A percentile compares a stretch with the other conserved stretches of the same genome.
Evolutionary conservation across 495 filamentous ascomycete genomes (phyloP).

Genomic region (Hyaloscypha bicolor): DNA sequence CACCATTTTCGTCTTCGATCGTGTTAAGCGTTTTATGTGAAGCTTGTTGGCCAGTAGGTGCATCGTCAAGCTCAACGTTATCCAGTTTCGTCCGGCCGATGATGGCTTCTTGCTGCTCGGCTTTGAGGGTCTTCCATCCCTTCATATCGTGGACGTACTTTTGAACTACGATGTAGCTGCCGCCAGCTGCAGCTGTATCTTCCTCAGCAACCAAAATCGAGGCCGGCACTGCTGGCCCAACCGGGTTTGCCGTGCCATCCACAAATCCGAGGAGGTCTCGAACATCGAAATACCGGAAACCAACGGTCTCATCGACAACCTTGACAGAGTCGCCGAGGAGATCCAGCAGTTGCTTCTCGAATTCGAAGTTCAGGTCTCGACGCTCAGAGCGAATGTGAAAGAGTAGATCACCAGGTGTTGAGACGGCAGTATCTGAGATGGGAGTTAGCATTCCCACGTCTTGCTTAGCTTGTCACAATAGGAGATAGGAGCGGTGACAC

Average conservation of each 20-base stretch:
- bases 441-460: neutral
- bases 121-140: constrained; percentile 46
- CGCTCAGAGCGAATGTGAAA: constrained; percentile 61
- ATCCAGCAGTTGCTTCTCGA: constrained; percentile 56
- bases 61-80: constrained; percentile 58
- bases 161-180: constrained; percentile 60
- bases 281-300: constrained; percentile 62
- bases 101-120: constrained; percentile 56
- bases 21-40: constrained; percentile 58
- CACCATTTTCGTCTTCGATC: constrained; percentile 53
- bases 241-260: constrained; percentile 61
- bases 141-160: constrained; percentile 59
- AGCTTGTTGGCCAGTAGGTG: constrained; percentile 44
- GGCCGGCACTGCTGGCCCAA: constrained; percentile 47
- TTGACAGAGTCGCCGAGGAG: constrained; percentile 47
- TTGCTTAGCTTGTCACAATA: too few relatives aligned
- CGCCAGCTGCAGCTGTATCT: constrained; percentile 42
- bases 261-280: constrained; percentile 63
- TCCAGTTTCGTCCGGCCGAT: constrained; percentile 60
- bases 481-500: too few relatives aligned
- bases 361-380: constrained; percentile 59
- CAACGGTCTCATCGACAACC: constrained; percentile 54
- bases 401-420: constrained; percentile 56
- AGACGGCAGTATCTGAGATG: constrained; percentile 42
- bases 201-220: constrained; percentile 50